phyloP scores from a whole-genome alignment of 2,329 filamentous ascomycete genomes.

The Biscogniauxia marginata region DNA sequence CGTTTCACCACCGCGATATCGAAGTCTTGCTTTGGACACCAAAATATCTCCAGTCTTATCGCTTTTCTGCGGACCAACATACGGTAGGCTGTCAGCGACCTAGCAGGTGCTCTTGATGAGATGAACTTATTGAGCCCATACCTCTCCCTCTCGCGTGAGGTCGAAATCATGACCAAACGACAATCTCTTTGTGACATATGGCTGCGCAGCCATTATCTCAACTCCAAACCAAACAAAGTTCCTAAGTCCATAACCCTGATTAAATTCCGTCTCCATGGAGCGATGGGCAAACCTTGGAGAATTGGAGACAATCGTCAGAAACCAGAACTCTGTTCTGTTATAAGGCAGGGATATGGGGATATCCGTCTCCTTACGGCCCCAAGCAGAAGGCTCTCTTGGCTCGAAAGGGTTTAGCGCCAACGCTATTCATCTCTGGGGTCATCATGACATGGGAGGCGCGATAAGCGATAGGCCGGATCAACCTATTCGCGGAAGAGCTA shows the following conservation, averaged over 20 bases:
- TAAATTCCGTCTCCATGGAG: neutral
- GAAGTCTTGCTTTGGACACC: neutral
- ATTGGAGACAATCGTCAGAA: conserved; percentile 18
- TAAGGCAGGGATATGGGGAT: conserved; percentile 5
- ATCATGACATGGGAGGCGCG: neutral
- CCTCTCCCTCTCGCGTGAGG: neutral
- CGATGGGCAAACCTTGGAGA: neutral
- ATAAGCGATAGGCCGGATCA: conserved; percentile 6
- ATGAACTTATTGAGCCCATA: neutral
- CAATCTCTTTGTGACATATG: neutral
- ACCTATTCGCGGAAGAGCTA: neutral
- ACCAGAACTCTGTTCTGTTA: conserved; percentile 6
- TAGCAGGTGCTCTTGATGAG: neutral
- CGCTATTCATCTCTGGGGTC: neutral
- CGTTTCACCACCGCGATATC: neutral
- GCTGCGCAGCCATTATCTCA: neutral
- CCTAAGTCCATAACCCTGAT: neutral
- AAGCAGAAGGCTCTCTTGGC: neutral
- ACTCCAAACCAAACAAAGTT: too few relatives aligned
- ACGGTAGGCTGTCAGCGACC: neutral
- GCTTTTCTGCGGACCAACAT: too few relatives aligned
- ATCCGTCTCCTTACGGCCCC: neutral
- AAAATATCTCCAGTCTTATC: neutral
- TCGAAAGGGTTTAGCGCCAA: conserved; percentile 4
- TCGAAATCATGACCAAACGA: neutral